A percentile compares a stretch with the other conserved stretches of the same genome.
Evolutionary conservation across 805 yeast species (phyloP).

Genomic region (Kodamaea fukazawae): DNA sequence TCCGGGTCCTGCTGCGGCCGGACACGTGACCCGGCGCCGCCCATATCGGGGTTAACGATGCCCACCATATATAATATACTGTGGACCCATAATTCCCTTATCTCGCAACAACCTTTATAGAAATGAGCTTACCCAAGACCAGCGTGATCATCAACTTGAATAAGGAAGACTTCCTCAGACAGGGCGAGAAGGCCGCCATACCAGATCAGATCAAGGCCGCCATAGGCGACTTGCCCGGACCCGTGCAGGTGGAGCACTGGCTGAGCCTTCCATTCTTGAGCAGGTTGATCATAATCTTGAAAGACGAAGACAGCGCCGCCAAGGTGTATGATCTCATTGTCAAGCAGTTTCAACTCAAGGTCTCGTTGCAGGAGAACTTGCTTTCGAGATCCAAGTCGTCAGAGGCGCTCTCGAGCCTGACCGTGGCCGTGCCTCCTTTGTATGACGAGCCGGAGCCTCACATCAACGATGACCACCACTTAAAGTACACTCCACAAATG

Average conservation of each 20-base stretch:
- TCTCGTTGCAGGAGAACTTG: constrained; percentile 33
- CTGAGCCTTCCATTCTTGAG: constrained; percentile 36
- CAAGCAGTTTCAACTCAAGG: constrained; percentile 1
- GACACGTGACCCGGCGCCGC: too few relatives aligned
- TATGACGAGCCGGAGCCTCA: constrained; percentile 33
- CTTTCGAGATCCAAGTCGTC: constrained; percentile 24
- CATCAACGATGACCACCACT: constrained; percentile 11
- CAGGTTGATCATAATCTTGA: constrained; percentile 38
- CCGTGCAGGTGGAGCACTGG: constrained; percentile 32
- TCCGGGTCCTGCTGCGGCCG: too few relatives aligned
- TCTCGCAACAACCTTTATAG: too few relatives aligned
- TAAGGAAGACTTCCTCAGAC: constrained; percentile 28
- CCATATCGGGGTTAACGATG: too few relatives aligned
- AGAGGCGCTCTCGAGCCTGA: constrained; percentile 17
- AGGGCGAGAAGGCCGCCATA: constrained; percentile 21
- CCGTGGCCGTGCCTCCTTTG: constrained; percentile 11
- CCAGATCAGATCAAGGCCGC: constrained; percentile 35
- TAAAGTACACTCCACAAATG: constrained; percentile 1
- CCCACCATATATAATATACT: too few relatives aligned
- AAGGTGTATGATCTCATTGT: constrained; percentile 15
- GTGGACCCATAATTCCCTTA: too few relatives aligned
- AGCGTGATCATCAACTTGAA: constrained; percentile 31
- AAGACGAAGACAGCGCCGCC: constrained; percentile 26
- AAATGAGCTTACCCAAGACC: neutral
- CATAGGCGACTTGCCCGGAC: constrained; percentile 23